Evolutionary conservation across 768 basidiomycete species (phyloP), one percentile per base, ranked within the genome.

Genomic region (Xerocomus brunneocitrinus): DNA sequence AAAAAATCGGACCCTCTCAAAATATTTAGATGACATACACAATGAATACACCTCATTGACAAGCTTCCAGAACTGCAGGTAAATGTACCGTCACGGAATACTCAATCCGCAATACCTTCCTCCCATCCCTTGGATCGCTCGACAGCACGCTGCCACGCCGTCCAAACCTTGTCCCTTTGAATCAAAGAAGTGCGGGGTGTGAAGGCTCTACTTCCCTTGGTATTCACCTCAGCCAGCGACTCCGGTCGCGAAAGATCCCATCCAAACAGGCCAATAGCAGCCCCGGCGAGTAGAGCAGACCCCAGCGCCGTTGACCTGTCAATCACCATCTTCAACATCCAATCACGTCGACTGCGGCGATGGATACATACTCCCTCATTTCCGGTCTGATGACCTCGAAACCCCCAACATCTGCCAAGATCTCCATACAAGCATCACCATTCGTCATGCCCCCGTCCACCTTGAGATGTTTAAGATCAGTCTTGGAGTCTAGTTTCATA

Each of bases 401-500:
- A 13, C 95, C 95, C 30, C 94, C 92, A 40, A 95, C 75, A 67
- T 97, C 88, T 4, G 91, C 91, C 55, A 95, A 78, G 44, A 95
- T 74, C 62, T 80, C 76, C 93, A 95, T 91, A 52, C 86, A 89
- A 28, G 89, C 70, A 64, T 95, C 91, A 32, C 91, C 90, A 59
- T 95, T 95, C 10, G 94, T 97, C 89, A 97, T 95, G 14, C 94
- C 93, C n/a, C 97, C 97, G 68, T 98, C 97, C 34, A 99, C 95
- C 68, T 88, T 95, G 58, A 99, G 83, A 61, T 88, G 80, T 64
- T 87, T 85, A 50, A 97, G 78, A 44, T 89, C 84, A 5, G 77
- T 75, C 14, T 79, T 80, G n/a, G 90, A 87, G 72, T 99, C 95
- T 50, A 89, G 74, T 67, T 89, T 86, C 89, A 99, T 99, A 64